Conservation (phyloP, 129 eudicot genomes). For the Daucus carota region DH1_v3.0 NC_030384.2:30072501-30073000, state of each 20-base stretch:
- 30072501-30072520: slow-evolving; percentile 47
- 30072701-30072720: neutral
- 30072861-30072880: slow-evolving; percentile 77
- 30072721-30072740: neutral
- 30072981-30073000: slow-evolving; percentile 82
- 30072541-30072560: slow-evolving; percentile 49
- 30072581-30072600: slow-evolving; percentile 35
- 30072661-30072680: slow-evolving; percentile 38
- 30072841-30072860: slow-evolving; percentile 71
- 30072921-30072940: slow-evolving; percentile 74
- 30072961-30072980: slow-evolving; percentile 82
- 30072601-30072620: slow-evolving; percentile 36
- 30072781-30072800: slow-evolving; percentile 79
- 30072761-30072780: slow-evolving; percentile 66
- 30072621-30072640: slow-evolving; percentile 31
- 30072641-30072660: slow-evolving; percentile 40
- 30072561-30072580: slow-evolving; percentile 32
- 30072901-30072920: slow-evolving; percentile 79
- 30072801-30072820: slow-evolving; percentile 44
- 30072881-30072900: slow-evolving; percentile 69
- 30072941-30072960: slow-evolving; percentile 64
- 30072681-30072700: neutral
- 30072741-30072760: slow-evolving; percentile 47
- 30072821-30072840: slow-evolving; percentile 41
- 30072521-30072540: slow-evolving; percentile 38